These are phyloP conservation scores for Ambrosia hybrid DNA, from an alignment of 140 eudicot genomes.

Conservation along the genomic window DNA sequence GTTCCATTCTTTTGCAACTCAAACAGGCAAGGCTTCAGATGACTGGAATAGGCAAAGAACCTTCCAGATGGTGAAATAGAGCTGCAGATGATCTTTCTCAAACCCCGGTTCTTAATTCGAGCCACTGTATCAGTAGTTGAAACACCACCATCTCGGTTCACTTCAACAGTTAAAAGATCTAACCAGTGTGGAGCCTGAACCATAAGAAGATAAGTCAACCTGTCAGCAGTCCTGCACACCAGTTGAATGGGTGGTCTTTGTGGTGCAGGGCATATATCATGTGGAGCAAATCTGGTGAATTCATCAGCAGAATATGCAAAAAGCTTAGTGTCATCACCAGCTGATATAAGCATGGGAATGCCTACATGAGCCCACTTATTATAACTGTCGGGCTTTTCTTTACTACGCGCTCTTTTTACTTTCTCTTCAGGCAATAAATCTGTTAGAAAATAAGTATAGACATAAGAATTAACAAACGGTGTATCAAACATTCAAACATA, in stretches of 20 bases:
- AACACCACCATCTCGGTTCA: slow-evolving; percentile 48
- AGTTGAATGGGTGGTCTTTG: slow-evolving; percentile 77
- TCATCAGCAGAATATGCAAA: slow-evolving; percentile 90
- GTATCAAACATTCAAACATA: background rate
- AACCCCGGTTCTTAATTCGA: slow-evolving; percentile 59
- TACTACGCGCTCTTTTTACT: slow-evolving; percentile 56
- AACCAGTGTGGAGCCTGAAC: slow-evolving; percentile 63
- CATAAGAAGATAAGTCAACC: slow-evolving; percentile 64
- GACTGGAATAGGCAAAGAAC: slow-evolving; percentile 71
- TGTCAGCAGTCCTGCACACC: slow-evolving; percentile 50
- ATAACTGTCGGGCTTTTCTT: slow-evolving; percentile 68
- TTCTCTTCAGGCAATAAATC: slow-evolving; percentile 61
- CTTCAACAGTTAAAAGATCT: slow-evolving; percentile 54
- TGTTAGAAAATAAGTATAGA: slow-evolving; percentile 21
- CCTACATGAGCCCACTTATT: slow-evolving; percentile 94
- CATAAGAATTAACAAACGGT: background rate
- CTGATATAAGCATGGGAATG: slow-evolving; percentile 98
- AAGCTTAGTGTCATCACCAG: slow-evolving; percentile 93
- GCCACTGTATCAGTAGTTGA: slow-evolving; percentile 60
- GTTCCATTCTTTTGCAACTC: slow-evolving; percentile 47
- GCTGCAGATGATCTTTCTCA: slow-evolving; percentile 79
- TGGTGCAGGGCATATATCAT: slow-evolving; percentile 98
- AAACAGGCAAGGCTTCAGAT: slow-evolving; percentile 59
- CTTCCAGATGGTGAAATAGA: slow-evolving; percentile 64
- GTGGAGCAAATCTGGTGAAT: slow-evolving; percentile 83